phyloP scores from a whole-genome alignment of 768 basidiomycete species.

The Kwoniella pini region DNA sequence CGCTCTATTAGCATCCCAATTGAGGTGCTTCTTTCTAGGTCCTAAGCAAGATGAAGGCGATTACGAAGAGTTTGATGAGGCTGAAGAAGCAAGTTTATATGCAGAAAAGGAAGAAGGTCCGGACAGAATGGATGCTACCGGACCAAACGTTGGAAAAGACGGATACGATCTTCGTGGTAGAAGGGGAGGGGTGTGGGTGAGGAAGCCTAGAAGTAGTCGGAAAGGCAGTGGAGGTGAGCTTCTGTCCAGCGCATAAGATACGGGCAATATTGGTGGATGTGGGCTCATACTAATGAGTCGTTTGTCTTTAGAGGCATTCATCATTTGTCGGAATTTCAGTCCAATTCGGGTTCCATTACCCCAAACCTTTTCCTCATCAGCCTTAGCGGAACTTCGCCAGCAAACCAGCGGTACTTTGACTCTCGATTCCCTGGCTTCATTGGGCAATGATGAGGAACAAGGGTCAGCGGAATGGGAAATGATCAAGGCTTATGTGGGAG shows the following conservation, averaged over 20 bases:
- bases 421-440: conserved; percentile 37
- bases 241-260: too few species aligned
- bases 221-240: conserved; percentile 57
- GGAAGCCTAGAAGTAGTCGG: conserved; percentile 57
- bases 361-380: conserved; percentile 22
- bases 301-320: conserved; percentile 55
- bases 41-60: conserved; percentile 3
- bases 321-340: conserved; percentile 56
- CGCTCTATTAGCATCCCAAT: conserved; percentile 55
- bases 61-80: conserved; percentile 25
- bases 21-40: conserved; percentile 55
- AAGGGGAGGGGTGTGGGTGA: conserved; percentile 56
- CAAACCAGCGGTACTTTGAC: conserved; percentile 43
- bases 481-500: conserved; percentile 46
- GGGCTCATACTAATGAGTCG: background rate
- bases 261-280: too few species aligned
- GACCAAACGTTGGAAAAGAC: conserved; percentile 2
- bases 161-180: conserved; percentile 44
- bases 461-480: conserved; percentile 37
- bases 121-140: background rate
- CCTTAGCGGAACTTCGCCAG: conserved; percentile 32
- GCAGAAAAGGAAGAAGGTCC: background rate
- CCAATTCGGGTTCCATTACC: conserved; percentile 46
- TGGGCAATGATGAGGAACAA: conserved; percentile 14
- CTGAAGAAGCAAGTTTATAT: conserved; percentile 15